Base-by-base conservation (phyloP, 176 grass and related monocot species). In the Ensete ventricosum region DNA sequence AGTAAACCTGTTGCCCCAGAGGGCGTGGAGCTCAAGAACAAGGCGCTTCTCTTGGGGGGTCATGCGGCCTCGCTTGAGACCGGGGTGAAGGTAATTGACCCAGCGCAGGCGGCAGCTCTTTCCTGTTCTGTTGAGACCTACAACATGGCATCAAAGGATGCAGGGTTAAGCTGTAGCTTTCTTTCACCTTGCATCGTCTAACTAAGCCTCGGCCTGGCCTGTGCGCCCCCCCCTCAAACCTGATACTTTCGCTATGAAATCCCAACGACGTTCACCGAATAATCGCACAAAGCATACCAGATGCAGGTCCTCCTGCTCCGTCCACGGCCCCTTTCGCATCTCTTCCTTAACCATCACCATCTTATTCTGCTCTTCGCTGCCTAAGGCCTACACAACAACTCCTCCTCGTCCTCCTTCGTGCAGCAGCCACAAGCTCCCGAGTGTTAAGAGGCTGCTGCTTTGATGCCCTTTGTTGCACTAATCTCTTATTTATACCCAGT, bases 51-150 rank as follows among this genome's bases (percentile, higher is more conserved):
- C 89, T 11, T 91, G 82, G 20, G 89, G 76, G 75, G 26, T 88
- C 80, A 91, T 88, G 26, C 85, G 79, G 55, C 89, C 85, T 34
- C 81, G 89, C 80, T 85, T 91, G 14, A 91, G 89, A 62, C 78
- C 77, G 12, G 89, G 89, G 34, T 91, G 85, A 6, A 91, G 89
- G 79, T 91, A 91, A 50, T 91, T 91, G 5, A 91, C 88, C 88
- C 88, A 91, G 60, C 88, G 88, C 77, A 91, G 85, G 26, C 88
- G 62, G 66, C 88, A 91, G 72, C 88, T 91, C 76, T 91, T 91
- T 19, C 88, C 88, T 1, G 85, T 87, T 25, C 88, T 78, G 59
- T 85, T 87, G 1, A 91, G 68, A 82, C 88, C 88, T 91, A 72
- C 29, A 69, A 22, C 1, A 59, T 20, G 26, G 2, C 49, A 50